These are phyloP conservation scores for Parachlorella kessleri DNA, from an alignment of 139 green algal species.

Conservation along the genomic window DNA sequence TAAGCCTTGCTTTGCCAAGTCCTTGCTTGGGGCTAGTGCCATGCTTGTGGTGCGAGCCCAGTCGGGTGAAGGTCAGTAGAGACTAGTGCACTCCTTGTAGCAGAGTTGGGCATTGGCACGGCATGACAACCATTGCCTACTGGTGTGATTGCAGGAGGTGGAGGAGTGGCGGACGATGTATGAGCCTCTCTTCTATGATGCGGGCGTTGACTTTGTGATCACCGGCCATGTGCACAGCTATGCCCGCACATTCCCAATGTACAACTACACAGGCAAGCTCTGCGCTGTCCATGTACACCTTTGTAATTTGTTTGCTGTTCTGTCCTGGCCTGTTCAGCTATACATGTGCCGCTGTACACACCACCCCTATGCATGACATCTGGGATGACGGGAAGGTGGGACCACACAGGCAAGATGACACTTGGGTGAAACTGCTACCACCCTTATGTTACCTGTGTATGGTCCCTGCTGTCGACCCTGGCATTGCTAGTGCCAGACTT, in stretches of 20 bases:
- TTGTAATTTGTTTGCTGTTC: neutral
- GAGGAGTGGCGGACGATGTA: neutral
- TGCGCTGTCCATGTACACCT: neutral
- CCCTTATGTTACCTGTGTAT: neutral
- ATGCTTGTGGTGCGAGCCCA: too few relatives aligned
- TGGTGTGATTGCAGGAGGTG: neutral
- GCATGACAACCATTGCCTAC: too few relatives aligned
- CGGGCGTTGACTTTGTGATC: constrained; percentile 40
- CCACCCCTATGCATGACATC: too few relatives aligned
- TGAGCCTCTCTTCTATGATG: neutral
- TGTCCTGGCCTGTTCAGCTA: too few relatives aligned
- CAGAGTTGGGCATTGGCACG: too few relatives aligned
- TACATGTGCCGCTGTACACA: too few relatives aligned
- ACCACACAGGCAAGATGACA: neutral
- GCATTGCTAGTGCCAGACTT: too few relatives aligned
- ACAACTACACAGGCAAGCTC: constrained; percentile 1
- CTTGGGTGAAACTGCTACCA: neutral
- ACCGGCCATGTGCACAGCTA: constrained; percentile 51
- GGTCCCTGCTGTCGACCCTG: neutral
- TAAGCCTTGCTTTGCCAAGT: too few relatives aligned
- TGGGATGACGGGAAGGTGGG: too few relatives aligned
- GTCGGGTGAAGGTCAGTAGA: too few relatives aligned
- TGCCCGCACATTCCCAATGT: constrained; percentile 37
- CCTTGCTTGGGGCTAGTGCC: too few relatives aligned
- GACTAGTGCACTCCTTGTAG: too few relatives aligned